Percentiles rank a stretch among this genome's conserved stretches.
These are phyloP conservation scores for Cicer judaicum DNA, from an alignment of 306 rosid genomes.

Conservation along the genomic window DNA sequence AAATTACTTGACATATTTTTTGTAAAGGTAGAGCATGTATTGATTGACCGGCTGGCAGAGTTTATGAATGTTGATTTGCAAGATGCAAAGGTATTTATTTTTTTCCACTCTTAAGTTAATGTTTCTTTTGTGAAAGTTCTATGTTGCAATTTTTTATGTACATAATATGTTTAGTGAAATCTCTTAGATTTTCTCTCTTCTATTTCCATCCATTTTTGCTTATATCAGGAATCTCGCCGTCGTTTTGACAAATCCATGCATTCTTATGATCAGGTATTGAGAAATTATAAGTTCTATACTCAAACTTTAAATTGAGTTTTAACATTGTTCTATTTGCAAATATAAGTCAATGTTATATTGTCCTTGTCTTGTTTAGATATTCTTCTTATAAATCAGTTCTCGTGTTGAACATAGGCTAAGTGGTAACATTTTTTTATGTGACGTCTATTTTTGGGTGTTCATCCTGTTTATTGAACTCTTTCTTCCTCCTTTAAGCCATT, in stretches of 20 bases:
- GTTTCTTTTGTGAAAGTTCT: constrained; percentile 11
- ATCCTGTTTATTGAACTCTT: constrained; percentile 18
- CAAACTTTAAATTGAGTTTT: constrained; percentile 8
- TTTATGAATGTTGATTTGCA: constrained; percentile 82
- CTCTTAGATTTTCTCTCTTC: not conserved
- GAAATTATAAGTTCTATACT: constrained; percentile 36
- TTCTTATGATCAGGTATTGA: constrained; percentile 87
- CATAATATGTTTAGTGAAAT: constrained; percentile 7
- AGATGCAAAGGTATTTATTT: constrained; percentile 69
- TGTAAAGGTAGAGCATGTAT: constrained; percentile 89
- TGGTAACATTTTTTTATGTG: constrained; percentile 21
- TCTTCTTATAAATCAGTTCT: constrained; percentile 23
- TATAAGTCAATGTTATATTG: constrained; percentile 24
- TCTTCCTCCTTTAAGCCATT: not conserved
- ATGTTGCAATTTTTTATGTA: not conserved
- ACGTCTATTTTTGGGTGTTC: constrained; percentile 23
- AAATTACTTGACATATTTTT: constrained; percentile 42
- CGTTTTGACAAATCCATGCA: constrained; percentile 82
- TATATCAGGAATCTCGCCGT: constrained; percentile 76
- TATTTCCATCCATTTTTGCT: constrained; percentile 34
- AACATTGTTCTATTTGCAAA: constrained; percentile 12
- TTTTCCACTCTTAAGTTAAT: constrained; percentile 6
- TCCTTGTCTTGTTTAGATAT: constrained; percentile 33
- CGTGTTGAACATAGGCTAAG: not conserved
- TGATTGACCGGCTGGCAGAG: constrained; percentile 77